Evolutionary conservation across 116 monocot genomes (phyloP).

Genomic region (Dioscorea cayenensis): DNA sequence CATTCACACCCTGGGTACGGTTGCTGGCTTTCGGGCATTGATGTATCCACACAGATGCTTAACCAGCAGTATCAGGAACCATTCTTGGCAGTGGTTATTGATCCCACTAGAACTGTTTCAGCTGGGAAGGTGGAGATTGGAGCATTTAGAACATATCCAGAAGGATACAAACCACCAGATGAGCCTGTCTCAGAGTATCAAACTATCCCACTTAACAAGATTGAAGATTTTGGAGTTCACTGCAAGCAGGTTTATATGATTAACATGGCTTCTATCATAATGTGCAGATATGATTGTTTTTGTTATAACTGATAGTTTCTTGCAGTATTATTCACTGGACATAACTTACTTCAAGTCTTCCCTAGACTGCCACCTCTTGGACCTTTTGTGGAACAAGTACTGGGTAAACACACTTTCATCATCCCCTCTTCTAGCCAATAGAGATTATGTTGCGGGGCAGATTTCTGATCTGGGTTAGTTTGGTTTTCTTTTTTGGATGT

Average conservation of each 20-base stretch:
- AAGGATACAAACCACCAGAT: conserved; percentile 90
- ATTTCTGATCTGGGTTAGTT: conserved; percentile 90
- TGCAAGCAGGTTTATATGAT: conserved; percentile 70
- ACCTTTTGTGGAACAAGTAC: conserved; percentile 99
- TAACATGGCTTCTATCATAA: background rate
- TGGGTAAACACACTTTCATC: conserved; percentile 99
- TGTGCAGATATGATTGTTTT: background rate
- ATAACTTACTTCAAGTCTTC: conserved; percentile 99
- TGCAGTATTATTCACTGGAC: conserved; percentile 91
- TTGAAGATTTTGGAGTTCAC: conserved; percentile 99
- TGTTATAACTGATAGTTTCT: conserved; percentile 1
- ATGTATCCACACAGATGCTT: conserved; percentile 93
- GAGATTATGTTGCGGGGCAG: conserved; percentile 98
- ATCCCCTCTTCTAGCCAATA: conserved; percentile 79
- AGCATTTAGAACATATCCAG: conserved; percentile 91
- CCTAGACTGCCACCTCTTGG: conserved; percentile 85
- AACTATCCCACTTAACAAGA: conserved; percentile 96
- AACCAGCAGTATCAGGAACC: conserved; percentile 96
- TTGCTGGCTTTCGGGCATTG: conserved; percentile 97
- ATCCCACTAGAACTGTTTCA: conserved; percentile 91
- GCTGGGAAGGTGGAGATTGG: conserved; percentile 99
- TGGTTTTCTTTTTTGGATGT: background rate
- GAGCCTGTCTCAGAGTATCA: conserved; percentile 98
- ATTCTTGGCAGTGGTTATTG: conserved; percentile 91
- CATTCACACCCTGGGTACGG: conserved; percentile 99